Percentiles rank a stretch among this genome's conserved stretches.
Conservation (phyloP, 305 asterid genomes). For the Stenogyne calaminthoides region DNA sequence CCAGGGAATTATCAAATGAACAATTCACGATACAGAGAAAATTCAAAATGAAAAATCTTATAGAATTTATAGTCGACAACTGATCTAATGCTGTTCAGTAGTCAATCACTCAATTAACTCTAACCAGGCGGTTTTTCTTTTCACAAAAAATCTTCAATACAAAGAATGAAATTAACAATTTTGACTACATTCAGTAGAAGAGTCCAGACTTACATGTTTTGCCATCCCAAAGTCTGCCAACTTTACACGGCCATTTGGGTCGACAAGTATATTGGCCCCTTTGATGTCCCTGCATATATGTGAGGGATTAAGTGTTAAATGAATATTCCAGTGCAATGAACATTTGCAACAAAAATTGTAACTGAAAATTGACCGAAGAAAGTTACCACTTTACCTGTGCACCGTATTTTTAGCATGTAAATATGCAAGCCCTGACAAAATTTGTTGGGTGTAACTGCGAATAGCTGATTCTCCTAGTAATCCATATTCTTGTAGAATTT, state of each 20-base stretch:
- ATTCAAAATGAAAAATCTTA: conserved; percentile 1
- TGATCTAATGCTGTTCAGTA: conserved; percentile 22
- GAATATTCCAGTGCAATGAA: not conserved
- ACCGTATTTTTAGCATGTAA: conserved; percentile 85
- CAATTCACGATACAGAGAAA: not conserved
- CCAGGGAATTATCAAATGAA: not conserved
- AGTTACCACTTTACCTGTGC: conserved; percentile 63
- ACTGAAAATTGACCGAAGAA: conserved; percentile 27
- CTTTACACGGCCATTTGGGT: conserved; percentile 93
- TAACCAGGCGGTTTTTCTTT: conserved; percentile 17
- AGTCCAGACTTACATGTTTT: conserved; percentile 75
- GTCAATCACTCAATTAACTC: conserved; percentile 23
- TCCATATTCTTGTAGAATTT: conserved; percentile 91
- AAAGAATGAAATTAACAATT: conserved; percentile 17
- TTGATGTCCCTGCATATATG: conserved; percentile 75
- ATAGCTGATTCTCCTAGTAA: conserved; percentile 86
- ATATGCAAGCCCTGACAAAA: conserved; percentile 93
- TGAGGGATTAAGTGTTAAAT: conserved; percentile 22
- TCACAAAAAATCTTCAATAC: not conserved
- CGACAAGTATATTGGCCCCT: conserved; percentile 99
- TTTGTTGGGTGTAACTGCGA: conserved; percentile 92
- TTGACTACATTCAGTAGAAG: conserved; percentile 13
- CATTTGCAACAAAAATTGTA: conserved; percentile 9
- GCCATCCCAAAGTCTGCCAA: conserved; percentile 97
- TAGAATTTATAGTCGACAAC: not conserved